Evolutionary conservation across 225 moss, liverwort and hornwort genomes (phyloP), one percentile per base, ranked within the genome.

Genomic region (Polytrichum commune): DNA sequence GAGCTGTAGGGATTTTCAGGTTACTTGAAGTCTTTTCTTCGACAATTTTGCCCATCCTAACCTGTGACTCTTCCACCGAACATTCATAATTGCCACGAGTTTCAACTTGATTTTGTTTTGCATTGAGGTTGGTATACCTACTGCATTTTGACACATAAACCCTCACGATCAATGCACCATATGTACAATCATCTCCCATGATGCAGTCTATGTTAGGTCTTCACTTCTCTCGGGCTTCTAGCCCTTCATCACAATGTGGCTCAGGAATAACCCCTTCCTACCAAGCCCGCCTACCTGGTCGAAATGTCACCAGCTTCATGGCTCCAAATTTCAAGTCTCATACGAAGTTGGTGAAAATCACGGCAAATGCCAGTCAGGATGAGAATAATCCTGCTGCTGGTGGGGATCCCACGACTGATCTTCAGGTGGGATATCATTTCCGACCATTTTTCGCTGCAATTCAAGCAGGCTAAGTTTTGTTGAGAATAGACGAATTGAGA

Each of bases 141-240:
- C 46, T 46, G 16, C 46, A 46, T 46, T 16, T 16, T 46, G 13
- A 46, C 46, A 46, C 46, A 4, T 46, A 46, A 46, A 46, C 46
- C 1, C 46, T 46, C 46, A 46, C 13, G 13, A 16, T 46, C 46
- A 46, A 46, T 46, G 46, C 46, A 46, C 46, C 1, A 16, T 16
- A 46, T 46, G 46, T 16, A 46, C 13, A 46, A 46, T 46, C 46
- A 46, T 35, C 63, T 77, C 3, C 69, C 71, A 78, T 53, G 66
- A 84, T 87, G 87, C 87, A 87, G 76, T 76, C 69, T 64, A 74
- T 87, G 81, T 76, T 76, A 62, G 81, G 81, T 29, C 71, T 83
- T 18, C 87, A 87, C 66, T 84, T 84, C 53, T 87, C 83, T 58
- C 73, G 81, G 54, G 78, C 87, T 67, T 72, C 81, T 6, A 87